These are phyloP conservation scores for Apocynum venetum DNA, from an alignment of 257 asterid genomes.

Conservation along the genomic window DNA sequence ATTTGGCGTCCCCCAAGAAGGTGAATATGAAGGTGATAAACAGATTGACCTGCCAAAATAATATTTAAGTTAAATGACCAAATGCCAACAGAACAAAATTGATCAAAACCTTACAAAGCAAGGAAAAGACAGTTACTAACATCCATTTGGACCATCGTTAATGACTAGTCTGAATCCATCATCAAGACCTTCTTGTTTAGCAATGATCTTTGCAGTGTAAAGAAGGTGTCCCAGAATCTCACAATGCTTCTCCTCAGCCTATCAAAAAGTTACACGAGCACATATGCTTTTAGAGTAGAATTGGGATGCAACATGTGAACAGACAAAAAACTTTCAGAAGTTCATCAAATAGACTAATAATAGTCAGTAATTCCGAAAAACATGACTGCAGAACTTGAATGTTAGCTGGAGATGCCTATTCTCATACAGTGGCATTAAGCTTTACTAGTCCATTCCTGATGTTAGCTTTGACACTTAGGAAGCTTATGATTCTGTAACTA, in stretches of 20 bases:
- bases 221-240: conserved; percentile 83
- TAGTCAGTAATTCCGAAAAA: neutral
- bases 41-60: conserved; percentile 69
- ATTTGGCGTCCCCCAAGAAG: conserved; percentile 91
- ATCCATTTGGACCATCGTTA: conserved; percentile 84
- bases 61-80: neutral
- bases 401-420: neutral
- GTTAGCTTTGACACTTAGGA: neutral
- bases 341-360: neutral
- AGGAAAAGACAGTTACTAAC: conserved; percentile 31
- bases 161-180: conserved; percentile 87
- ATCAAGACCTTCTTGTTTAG: conserved; percentile 85
- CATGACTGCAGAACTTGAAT: neutral
- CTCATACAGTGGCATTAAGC: neutral
- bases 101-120: neutral
- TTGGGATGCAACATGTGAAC: neutral
- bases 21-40: conserved; percentile 88
- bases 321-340: neutral
- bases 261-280: neutral
- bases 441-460: neutral
- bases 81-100: neutral
- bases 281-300: neutral
- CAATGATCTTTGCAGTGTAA: conserved; percentile 75
- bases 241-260: conserved; percentile 85
- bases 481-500: neutral